phyloP scores from a whole-genome alignment of 805 yeast genomes.

The Middelhovenomyces tepae region DNA sequence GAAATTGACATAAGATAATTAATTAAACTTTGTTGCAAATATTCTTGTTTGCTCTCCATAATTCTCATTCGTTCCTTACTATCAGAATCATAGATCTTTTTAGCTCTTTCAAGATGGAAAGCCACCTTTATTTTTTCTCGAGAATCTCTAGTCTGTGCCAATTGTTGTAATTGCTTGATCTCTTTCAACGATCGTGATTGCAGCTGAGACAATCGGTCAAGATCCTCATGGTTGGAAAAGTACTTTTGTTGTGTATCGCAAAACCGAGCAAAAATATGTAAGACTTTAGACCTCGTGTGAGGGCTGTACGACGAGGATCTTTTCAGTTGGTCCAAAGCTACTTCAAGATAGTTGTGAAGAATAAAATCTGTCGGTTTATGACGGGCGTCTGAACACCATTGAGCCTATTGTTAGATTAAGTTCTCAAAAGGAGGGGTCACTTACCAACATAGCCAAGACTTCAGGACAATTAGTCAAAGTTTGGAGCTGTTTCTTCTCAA shows the following conservation, averaged over 20 bases:
- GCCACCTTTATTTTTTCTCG: conserved; percentile 2
- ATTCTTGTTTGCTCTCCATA: conserved; percentile 31
- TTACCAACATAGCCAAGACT: conserved; percentile 4
- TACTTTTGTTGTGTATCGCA: conserved; percentile 57
- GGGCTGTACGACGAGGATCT: conserved; percentile 14
- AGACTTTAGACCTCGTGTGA: conserved; percentile 36
- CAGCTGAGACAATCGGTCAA: conserved; percentile 34
- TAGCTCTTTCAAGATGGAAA: conserved; percentile 20
- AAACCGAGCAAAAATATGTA: conserved; percentile 57
- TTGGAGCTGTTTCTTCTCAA: conserved; percentile 5
- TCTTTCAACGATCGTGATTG: conserved; percentile 29
- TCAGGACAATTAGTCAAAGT: conserved; percentile 6
- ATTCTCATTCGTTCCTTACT: conserved; percentile 36
- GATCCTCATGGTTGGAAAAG: conserved; percentile 35
- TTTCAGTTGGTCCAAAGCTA: conserved; percentile 26
- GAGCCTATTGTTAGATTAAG: conserved; percentile 27
- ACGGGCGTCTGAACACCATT: conserved; percentile 66
- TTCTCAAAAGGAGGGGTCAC: conserved; percentile 7
- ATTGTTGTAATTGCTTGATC: conserved; percentile 39
- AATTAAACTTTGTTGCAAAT: conserved; percentile 45
- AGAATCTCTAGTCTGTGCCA: conserved; percentile 31
- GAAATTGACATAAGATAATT: conserved; percentile 52
- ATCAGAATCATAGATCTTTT: conserved; percentile 38
- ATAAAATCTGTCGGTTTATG: conserved; percentile 57
- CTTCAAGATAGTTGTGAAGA: conserved; percentile 46